phyloP scores from a whole-genome alignment of 148 eudicot species.

The Pharnaceum exiguum region DNA sequence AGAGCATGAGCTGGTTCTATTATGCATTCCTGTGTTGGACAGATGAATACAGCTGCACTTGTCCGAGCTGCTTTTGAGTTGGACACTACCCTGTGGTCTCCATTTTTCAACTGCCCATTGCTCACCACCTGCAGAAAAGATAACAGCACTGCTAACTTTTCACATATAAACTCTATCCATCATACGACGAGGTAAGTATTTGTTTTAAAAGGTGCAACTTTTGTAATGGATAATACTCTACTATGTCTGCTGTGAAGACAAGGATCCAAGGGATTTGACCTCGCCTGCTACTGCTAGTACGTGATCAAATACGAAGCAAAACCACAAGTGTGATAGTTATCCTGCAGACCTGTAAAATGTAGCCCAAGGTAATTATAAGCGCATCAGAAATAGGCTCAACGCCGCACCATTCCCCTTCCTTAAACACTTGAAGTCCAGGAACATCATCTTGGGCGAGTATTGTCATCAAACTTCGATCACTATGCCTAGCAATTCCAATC shows the following conservation, averaged over 20 bases:
- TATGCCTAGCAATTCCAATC: not conserved
- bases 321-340: too few species aligned
- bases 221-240: too few species aligned
- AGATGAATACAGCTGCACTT: slow-evolving; percentile 11
- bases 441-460: not conserved
- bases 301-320: too few species aligned
- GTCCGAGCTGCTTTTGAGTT: slow-evolving; percentile 15
- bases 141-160: too few species aligned
- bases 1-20: slow-evolving; percentile 28
- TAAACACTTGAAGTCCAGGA: not conserved
- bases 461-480: not conserved
- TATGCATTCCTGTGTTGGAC: not conserved
- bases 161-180: too few species aligned
- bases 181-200: too few species aligned
- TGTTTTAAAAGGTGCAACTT: too few species aligned
- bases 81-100: slow-evolving; percentile 29
- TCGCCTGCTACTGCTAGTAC: too few species aligned
- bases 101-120: slow-evolving; percentile 25
- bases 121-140: slow-evolving; percentile 15
- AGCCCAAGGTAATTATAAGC: not conserved
- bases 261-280: too few species aligned
- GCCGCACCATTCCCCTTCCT: not conserved
- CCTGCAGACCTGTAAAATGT: too few species aligned
- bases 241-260: too few species aligned
- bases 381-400: not conserved